Percentiles rank a stretch among this genome's conserved stretches.
These are phyloP conservation scores for Eucalyptus marginata DNA, from an alignment of 345 rosid species.

Conservation along the genomic window DNA sequence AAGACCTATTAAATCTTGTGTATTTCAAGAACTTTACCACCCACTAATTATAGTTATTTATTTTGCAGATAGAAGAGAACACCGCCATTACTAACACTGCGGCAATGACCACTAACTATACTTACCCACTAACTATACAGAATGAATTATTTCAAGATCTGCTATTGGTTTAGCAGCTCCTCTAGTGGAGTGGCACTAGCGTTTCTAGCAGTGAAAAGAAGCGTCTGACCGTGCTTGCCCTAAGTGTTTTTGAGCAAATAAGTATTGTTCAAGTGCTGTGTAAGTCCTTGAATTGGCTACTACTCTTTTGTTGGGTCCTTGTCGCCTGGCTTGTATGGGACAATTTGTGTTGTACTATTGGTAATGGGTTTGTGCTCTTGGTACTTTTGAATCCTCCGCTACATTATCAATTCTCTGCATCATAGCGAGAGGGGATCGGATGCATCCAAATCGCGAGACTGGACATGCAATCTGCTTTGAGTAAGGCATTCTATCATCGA, in stretches of 20 bases:
- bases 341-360: not conserved
- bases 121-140: slow-evolving; percentile 53
- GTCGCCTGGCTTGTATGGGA: not conserved
- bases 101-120: slow-evolving; percentile 17
- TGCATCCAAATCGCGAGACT: not conserved
- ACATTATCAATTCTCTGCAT: not conserved
- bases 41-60: not conserved
- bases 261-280: not conserved
- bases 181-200: not conserved
- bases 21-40: not conserved
- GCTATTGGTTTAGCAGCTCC: not conserved
- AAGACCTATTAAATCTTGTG: not conserved
- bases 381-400: not conserved
- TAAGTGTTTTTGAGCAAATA: not conserved
- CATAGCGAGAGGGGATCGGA: not conserved
- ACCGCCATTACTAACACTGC: slow-evolving; percentile 26
- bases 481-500: not conserved
- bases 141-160: slow-evolving; percentile 38
- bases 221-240: not conserved
- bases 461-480: not conserved
- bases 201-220: not conserved
- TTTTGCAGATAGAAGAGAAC: slow-evolving; percentile 55
- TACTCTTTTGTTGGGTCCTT: not conserved
- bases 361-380: not conserved
- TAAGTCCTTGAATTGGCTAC: not conserved